Conservation (phyloP, 2,329 filamentous ascomycete genomes). For the Tolypocladium ophioglossoides region DNA sequence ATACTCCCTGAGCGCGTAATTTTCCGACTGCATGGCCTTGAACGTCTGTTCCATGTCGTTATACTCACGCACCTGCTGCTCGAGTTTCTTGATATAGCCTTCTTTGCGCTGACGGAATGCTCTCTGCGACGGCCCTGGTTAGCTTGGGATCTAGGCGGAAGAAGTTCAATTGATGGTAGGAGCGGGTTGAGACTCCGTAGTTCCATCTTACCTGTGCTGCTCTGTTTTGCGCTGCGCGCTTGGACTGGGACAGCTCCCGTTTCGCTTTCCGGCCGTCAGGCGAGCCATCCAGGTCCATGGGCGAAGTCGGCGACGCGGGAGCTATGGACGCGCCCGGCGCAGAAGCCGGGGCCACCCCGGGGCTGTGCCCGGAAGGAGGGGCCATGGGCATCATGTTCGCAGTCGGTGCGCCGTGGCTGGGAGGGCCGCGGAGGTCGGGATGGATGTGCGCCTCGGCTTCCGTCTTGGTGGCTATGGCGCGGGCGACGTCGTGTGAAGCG, state of each 20-base stretch:
- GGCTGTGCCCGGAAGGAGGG: slow-evolving; percentile 20
- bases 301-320: slow-evolving; percentile 18
- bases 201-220: slow-evolving; percentile 74
- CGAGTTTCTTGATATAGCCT: slow-evolving; percentile 94
- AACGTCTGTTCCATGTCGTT: slow-evolving; percentile 64
- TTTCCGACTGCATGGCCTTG: slow-evolving; percentile 77
- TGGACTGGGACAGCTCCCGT: slow-evolving; percentile 86
- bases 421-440: slow-evolving; percentile 31
- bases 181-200: neutral
- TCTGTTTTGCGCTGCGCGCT: slow-evolving; percentile 91
- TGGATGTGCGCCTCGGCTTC: slow-evolving; percentile 37
- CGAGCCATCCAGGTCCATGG: slow-evolving; percentile 14
- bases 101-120: slow-evolving; percentile 97
- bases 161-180: neutral
- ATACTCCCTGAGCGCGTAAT: slow-evolving; percentile 85
- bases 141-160: neutral
- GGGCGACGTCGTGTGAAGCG: slow-evolving; percentile 22
- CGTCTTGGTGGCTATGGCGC: slow-evolving; percentile 21
- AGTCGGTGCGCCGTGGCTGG: slow-evolving; percentile 13
- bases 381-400: slow-evolving; percentile 28
- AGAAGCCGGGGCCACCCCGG: slow-evolving; percentile 14
- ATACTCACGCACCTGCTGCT: slow-evolving; percentile 82
- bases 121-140: slow-evolving; percentile 44
- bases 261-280: slow-evolving; percentile 65
- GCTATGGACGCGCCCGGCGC: slow-evolving; percentile 17